phyloP scores from a whole-genome alignment of 2,329 filamentous ascomycete species.

The Escovopsis weberi region DNA sequence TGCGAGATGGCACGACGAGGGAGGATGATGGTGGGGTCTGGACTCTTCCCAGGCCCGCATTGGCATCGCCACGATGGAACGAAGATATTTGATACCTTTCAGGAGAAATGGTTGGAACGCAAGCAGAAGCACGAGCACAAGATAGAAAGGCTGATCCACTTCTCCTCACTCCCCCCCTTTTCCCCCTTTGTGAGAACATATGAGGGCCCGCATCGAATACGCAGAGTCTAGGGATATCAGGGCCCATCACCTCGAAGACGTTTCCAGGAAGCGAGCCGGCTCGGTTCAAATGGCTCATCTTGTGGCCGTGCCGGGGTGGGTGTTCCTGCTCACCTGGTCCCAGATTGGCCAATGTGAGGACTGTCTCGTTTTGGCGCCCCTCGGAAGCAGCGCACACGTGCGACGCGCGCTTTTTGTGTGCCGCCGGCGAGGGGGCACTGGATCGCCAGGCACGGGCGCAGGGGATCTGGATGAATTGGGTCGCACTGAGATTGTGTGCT shows the following conservation, averaged over 20 bases:
- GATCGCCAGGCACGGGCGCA: not conserved
- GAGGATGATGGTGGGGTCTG: not conserved
- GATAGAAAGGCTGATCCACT: no score
- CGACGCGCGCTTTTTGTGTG: constrained; percentile 1
- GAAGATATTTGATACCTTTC: no score
- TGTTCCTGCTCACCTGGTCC: constrained; percentile 3
- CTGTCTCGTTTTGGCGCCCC: constrained; percentile 3
- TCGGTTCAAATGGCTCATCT: constrained; percentile 3
- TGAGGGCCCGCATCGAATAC: no score
- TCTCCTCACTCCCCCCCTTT: no score
- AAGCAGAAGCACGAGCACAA: no score
- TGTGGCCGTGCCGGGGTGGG: not conserved
- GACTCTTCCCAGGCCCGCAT: no score
- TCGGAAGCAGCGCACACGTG: constrained; percentile 3
- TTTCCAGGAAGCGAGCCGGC: constrained; percentile 2
- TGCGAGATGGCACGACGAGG: not conserved
- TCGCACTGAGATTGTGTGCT: constrained; percentile 5
- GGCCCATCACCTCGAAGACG: no score
- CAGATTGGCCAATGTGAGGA: constrained; percentile 3
- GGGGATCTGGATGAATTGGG: constrained; percentile 1
- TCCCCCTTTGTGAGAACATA: no score
- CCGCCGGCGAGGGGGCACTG: not conserved
- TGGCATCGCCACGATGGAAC: no score
- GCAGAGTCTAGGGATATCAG: not conserved
- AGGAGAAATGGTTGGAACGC: no score